Evolutionary conservation across 805 yeast genomes (phyloP).

Genomic region (Starmerella khaoyaiensis): DNA sequence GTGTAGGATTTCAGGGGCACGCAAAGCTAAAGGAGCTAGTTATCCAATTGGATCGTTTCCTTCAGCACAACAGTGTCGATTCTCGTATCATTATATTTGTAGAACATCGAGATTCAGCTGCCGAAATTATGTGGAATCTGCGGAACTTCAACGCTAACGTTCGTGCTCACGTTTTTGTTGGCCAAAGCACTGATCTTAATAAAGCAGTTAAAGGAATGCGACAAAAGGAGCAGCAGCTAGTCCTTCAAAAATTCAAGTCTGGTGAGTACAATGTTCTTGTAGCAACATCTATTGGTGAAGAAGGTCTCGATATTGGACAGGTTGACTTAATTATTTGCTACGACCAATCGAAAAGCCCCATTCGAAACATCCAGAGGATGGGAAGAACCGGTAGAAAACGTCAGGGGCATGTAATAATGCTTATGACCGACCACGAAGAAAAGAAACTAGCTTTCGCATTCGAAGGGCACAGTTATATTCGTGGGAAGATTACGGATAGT

Average conservation of each 20-base stretch:
- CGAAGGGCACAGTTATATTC: conserved; percentile 70
- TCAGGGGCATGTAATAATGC: conserved; percentile 65
- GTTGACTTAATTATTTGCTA: conserved; percentile 88
- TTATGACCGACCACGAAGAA: conserved; percentile 68
- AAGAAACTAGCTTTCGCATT: conserved; percentile 70
- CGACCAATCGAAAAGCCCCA: conserved; percentile 88
- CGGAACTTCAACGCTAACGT: conserved; percentile 30
- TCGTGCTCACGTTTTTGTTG: conserved; percentile 79
- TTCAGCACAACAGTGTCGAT: conserved; percentile 29
- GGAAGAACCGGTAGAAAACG: conserved; percentile 96
- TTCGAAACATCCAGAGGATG: conserved; percentile 87
- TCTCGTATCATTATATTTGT: conserved; percentile 77
- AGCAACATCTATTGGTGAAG: conserved; percentile 97
- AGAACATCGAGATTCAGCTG: conserved; percentile 78
- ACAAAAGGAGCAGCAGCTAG: conserved; percentile 73
- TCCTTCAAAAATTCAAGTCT: conserved; percentile 56
- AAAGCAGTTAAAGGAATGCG: conserved; percentile 60
- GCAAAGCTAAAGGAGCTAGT: conserved; percentile 54
- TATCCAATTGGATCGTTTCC: conserved; percentile 46
- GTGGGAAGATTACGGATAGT: conserved; percentile 39
- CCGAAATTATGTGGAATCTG: conserved; percentile 59
- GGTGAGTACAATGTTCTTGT: conserved; percentile 72
- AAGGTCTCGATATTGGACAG: conserved; percentile 96
- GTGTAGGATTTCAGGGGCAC: conserved; percentile 40
- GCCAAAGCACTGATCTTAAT: conserved; percentile 48